Evolutionary conservation across 2,329 filamentous ascomycete species (phyloP).

Genomic region (Penicillium sp.): DNA sequence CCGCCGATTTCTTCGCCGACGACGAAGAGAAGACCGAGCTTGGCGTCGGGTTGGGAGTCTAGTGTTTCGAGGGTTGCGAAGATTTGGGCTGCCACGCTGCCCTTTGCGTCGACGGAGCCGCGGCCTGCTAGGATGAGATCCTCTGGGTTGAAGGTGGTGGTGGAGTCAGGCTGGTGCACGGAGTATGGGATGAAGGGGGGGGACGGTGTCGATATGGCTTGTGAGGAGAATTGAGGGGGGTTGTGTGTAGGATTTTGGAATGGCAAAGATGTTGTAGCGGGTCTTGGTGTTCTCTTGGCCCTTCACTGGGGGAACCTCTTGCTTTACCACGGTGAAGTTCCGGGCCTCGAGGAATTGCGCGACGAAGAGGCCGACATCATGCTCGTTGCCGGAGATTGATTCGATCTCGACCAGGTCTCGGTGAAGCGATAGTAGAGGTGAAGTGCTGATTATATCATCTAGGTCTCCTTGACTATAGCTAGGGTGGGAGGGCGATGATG

Average conservation of each 20-base stretch:
- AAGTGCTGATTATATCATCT: slow-evolving; percentile 41
- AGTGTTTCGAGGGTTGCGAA: slow-evolving; percentile 50
- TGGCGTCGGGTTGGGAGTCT: slow-evolving; percentile 36
- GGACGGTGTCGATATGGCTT: slow-evolving; percentile 77
- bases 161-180: slow-evolving; percentile 46
- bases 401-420: slow-evolving; percentile 70
- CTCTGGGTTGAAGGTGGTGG: slow-evolving; percentile 17
- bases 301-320: slow-evolving; percentile 38
- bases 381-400: slow-evolving; percentile 70
- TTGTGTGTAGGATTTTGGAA: slow-evolving; percentile 24
- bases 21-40: slow-evolving; percentile 58
- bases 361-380: slow-evolving; percentile 67
- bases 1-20: slow-evolving; percentile 82
- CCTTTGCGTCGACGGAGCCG: slow-evolving; percentile 50
- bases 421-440: slow-evolving; percentile 68
- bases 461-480: slow-evolving; percentile 19
- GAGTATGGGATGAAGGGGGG: slow-evolving; percentile 50
- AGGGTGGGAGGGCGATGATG: background rate
- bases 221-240: slow-evolving; percentile 46
- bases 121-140: slow-evolving; percentile 45
- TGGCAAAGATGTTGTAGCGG: slow-evolving; percentile 78
- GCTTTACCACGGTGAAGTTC: slow-evolving; percentile 63
- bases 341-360: slow-evolving; percentile 62
- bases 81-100: slow-evolving; percentile 46
- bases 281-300: slow-evolving; percentile 12